Percentiles rank a stretch among this genome's conserved stretches.
These are phyloP conservation scores for Pythium myriotylum DNA, from an alignment of 352 stramenopile species.

Conservation along the genomic window DNA sequence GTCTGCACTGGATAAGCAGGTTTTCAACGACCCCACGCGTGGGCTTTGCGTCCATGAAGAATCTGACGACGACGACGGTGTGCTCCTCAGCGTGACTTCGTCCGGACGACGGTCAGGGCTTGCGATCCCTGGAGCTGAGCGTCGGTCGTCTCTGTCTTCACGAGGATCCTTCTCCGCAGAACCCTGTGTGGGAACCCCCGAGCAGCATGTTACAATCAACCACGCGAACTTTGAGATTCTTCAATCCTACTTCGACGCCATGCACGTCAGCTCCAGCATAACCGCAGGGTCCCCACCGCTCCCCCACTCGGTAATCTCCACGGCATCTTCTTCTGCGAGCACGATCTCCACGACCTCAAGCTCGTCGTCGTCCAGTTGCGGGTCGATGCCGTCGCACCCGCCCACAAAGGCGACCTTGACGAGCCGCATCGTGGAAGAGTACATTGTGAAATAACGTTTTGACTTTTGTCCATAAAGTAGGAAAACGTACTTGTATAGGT, in stretches of 20 bases:
- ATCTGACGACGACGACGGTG: conserved; percentile 70
- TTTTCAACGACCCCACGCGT: conserved; percentile 67
- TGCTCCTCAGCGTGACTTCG: conserved; percentile 73
- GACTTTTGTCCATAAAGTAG: conserved; percentile 1
- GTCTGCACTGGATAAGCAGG: conserved; percentile 65
- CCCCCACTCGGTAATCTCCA: background rate
- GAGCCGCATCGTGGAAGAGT: conserved; percentile 27
- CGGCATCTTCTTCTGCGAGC: background rate
- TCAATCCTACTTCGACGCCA: conserved; percentile 70
- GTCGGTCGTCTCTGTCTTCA: conserved; percentile 14
- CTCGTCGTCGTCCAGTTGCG: conserved; percentile 2
- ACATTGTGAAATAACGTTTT: conserved; percentile 22
- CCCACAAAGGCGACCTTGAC: background rate
- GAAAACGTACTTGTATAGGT: conserved; percentile 7
- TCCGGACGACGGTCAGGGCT: conserved; percentile 23
- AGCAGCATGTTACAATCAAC: conserved; percentile 2
- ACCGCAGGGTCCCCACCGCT: background rate
- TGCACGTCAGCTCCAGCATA: conserved; percentile 8
- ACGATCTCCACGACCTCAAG: background rate
- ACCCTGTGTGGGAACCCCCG: background rate
- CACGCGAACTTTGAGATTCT: conserved; percentile 72
- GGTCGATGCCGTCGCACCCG: conserved; percentile 1
- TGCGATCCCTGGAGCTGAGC: conserved; percentile 8
- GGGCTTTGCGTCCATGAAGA: conserved; percentile 78
- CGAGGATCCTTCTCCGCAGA: conserved; percentile 2